These are phyloP conservation scores for rapeseed (Brassica napus) DNA, from an alignment of 345 rosid genomes.

Conservation along the genomic window Da-Ae NC_063441.1:14419001-14419500, in stretches of 20 bases:
- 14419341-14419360: slow-evolving; percentile 8
- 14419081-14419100: not conserved
- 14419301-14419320: not conserved
- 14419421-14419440: slow-evolving; percentile 92
- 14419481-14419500: slow-evolving; percentile 98
- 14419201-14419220: too few species aligned
- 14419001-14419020: not conserved
- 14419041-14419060: not conserved
- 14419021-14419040: not conserved
- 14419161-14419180: too few species aligned
- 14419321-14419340: slow-evolving; percentile 12
- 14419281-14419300: not conserved
- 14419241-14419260: not conserved
- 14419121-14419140: too few species aligned
- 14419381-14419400: slow-evolving; percentile 64
- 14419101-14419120: too few species aligned
- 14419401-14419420: slow-evolving; percentile 94
- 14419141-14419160: too few species aligned
- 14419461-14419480: slow-evolving; percentile 86
- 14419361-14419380: slow-evolving; percentile 8
- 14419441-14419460: slow-evolving; percentile 83
- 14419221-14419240: too few species aligned
- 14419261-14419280: not conserved
- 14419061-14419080: not conserved
- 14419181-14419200: too few species aligned